Conservation (phyloP, 225 moss, liverwort and hornwort species). For the Sphagnum contortum region DNA sequence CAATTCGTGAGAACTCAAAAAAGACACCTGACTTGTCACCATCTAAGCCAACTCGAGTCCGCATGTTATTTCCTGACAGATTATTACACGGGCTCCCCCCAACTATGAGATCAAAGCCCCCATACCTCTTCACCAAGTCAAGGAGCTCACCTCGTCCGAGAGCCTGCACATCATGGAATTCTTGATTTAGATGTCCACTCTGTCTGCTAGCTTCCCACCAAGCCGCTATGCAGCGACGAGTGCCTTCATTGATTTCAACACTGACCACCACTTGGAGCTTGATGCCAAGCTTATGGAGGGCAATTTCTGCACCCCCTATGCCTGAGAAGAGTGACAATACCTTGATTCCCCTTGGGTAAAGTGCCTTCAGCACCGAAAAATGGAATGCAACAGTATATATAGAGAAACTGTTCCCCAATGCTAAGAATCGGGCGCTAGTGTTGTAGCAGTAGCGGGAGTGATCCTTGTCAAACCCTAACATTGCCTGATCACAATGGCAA, state of each 20-base stretch:
- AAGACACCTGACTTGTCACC: constrained; percentile 58
- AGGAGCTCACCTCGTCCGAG: constrained; percentile 28
- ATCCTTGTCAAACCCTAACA: constrained; percentile 45
- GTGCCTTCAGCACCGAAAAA: constrained; percentile 59
- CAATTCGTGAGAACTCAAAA: constrained; percentile 72
- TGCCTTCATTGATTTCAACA: constrained; percentile 58
- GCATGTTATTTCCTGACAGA: constrained; percentile 61
- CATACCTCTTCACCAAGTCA: constrained; percentile 26
- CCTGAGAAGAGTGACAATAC: constrained; percentile 78
- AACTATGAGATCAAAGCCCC: constrained; percentile 76
- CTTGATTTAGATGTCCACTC: constrained; percentile 38
- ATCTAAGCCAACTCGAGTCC: constrained; percentile 44
- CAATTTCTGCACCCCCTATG: constrained; percentile 90
- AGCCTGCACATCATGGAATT: constrained; percentile 38
- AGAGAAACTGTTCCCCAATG: constrained; percentile 73
- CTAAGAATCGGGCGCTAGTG: constrained; percentile 38
- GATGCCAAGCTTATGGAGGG: constrained; percentile 67
- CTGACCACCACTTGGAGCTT: constrained; percentile 60
- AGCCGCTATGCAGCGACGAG: constrained; percentile 42
- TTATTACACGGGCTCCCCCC: constrained; percentile 88
- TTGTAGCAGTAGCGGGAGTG: constrained; percentile 39
- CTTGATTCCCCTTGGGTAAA: constrained; percentile 56
- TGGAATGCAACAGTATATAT: constrained; percentile 76
- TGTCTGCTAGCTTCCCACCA: constrained; percentile 77
- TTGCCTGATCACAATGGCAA: too few relatives aligned